Conservation (phyloP, 2,329 filamentous ascomycete species). For the Parascedosporium putredinis region DNA sequence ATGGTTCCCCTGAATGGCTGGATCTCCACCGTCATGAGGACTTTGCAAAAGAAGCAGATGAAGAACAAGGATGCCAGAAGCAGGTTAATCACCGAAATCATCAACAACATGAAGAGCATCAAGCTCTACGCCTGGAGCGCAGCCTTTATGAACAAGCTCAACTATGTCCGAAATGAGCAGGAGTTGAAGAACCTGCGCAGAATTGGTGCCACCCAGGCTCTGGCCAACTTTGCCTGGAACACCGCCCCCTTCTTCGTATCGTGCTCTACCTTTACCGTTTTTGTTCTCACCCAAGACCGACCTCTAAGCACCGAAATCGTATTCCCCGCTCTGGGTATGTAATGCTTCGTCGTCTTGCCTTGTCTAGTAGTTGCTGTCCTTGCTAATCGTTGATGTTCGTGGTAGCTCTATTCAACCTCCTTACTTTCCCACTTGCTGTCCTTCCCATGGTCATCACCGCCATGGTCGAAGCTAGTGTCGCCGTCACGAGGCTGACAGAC, state of each 20-base stretch:
- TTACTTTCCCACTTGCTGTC: constrained; percentile 89
- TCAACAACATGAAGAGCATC: constrained; percentile 99
- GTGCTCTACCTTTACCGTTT: constrained; percentile 90
- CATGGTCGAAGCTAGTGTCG: constrained; percentile 91
- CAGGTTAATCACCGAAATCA: constrained; percentile 88
- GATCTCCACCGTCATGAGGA: constrained; percentile 89
- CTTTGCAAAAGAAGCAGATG: constrained; percentile 91
- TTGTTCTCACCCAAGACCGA: constrained; percentile 70
- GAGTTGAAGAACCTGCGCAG: constrained; percentile 92
- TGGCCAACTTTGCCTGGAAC: constrained; percentile 97
- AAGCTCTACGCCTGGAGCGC: constrained; percentile 97
- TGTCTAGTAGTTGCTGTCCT: background rate
- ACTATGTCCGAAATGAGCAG: constrained; percentile 88
- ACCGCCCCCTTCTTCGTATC: constrained; percentile 96
- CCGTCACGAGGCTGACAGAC: constrained; percentile 71
- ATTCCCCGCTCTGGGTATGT: constrained; percentile 62
- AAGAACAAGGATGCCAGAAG: constrained; percentile 96
- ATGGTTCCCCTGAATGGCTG: constrained; percentile 96
- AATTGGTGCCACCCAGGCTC: constrained; percentile 86
- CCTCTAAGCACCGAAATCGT: constrained; percentile 91
- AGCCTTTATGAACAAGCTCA: constrained; percentile 96
- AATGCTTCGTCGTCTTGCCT: background rate
- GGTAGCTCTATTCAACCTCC: constrained; percentile 85
- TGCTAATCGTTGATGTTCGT: background rate
- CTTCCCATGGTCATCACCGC: constrained; percentile 97